Conservation (phyloP, 1,284 basidiomycete genomes). For the Leccinum pachyderme region DNA sequence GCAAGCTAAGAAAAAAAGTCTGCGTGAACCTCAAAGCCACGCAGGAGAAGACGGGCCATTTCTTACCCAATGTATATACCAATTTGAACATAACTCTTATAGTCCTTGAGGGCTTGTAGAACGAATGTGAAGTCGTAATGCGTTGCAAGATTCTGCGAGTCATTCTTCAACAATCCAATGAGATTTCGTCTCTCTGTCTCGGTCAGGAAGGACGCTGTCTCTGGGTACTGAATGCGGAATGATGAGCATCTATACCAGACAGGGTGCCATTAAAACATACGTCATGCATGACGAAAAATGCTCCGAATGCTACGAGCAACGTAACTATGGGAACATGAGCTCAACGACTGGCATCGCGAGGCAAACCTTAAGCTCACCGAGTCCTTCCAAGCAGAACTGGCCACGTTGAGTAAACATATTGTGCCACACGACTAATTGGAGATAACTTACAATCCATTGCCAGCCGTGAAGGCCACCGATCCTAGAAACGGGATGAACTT, state of each 20-base stretch:
- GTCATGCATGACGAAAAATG: slow-evolving; percentile 47
- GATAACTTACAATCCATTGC: slow-evolving; percentile 49
- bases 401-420: slow-evolving; percentile 5
- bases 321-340: slow-evolving; percentile 25
- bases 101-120: slow-evolving; percentile 42
- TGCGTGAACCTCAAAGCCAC: slow-evolving; percentile 8
- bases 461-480: slow-evolving; percentile 41
- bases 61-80: slow-evolving; percentile 44
- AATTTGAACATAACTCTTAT: slow-evolving; percentile 45
- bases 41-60: neutral
- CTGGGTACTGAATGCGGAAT: slow-evolving; percentile 39
- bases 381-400: slow-evolving; percentile 36
- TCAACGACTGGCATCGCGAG: neutral
- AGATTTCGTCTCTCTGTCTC: slow-evolving; percentile 36
- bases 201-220: slow-evolving; percentile 46
- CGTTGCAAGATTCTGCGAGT: slow-evolving; percentile 35
- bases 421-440: neutral
- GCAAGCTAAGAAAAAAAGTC: slow-evolving; percentile 30
- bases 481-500: slow-evolving; percentile 15
- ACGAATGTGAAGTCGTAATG: slow-evolving; percentile 39
- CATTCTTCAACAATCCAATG: slow-evolving; percentile 39
- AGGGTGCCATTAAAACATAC: slow-evolving; percentile 22
- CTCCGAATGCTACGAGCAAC: slow-evolving; percentile 35
- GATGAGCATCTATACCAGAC: slow-evolving; percentile 1
- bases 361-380: slow-evolving; percentile 15